phyloP scores from a whole-genome alignment of 1,284 basidiomycete genomes.

The Ganoderma multipileum region DNA sequence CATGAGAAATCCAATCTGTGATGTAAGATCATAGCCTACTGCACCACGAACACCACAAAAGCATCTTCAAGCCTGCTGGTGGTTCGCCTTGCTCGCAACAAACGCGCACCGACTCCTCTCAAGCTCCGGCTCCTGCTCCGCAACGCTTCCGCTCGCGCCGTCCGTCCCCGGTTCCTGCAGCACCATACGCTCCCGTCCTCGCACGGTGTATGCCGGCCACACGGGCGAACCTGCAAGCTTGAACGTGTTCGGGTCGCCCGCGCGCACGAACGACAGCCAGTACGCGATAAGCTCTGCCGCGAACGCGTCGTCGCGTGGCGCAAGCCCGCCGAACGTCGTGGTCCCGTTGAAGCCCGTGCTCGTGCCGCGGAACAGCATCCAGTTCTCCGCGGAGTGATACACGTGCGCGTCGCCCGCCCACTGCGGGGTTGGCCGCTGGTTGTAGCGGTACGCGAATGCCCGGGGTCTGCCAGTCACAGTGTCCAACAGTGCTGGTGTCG shows the following conservation, averaged over 20 bases:
- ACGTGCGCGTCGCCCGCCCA: constrained; percentile 44
- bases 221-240: constrained; percentile 54
- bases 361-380: constrained; percentile 67
- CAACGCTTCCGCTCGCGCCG: constrained; percentile 48
- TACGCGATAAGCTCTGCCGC: constrained; percentile 63
- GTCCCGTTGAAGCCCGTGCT: constrained; percentile 67
- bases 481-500: too few relatives aligned
- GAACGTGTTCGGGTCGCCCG: constrained; percentile 56
- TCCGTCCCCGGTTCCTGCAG: constrained; percentile 48
- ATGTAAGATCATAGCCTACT: background rate
- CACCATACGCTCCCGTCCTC: constrained; percentile 46
- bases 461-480: constrained; percentile 26
- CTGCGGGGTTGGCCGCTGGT: constrained; percentile 55
- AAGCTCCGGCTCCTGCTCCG: constrained; percentile 47
- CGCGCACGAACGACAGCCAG: constrained; percentile 66
- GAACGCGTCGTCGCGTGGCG: constrained; percentile 52
- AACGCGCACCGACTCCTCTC: constrained; percentile 45
- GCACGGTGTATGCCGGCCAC: constrained; percentile 47
- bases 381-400: constrained; percentile 63
- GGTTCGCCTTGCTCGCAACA: constrained; percentile 33
- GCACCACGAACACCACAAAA: background rate
- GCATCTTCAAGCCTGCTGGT: constrained; percentile 31
- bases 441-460: constrained; percentile 62
- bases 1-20: background rate
- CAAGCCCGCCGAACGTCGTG: constrained; percentile 46